These are phyloP conservation scores for Didymella keratinophila DNA, from an alignment of 2,329 filamentous ascomycete genomes.

Conservation along the genomic window DNA sequence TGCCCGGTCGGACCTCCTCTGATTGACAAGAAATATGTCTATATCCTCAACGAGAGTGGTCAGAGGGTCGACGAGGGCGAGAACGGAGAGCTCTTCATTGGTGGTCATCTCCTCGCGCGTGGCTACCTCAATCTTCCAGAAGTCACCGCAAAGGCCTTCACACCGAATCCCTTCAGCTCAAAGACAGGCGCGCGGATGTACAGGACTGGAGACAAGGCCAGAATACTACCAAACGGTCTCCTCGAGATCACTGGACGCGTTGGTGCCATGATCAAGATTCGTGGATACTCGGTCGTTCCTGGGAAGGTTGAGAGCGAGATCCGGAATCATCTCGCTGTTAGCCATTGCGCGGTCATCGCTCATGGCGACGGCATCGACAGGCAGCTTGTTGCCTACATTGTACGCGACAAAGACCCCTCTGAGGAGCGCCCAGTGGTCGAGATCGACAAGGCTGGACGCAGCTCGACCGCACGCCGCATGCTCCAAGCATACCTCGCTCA, in stretches of 20 bases:
- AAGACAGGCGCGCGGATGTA: slow-evolving; percentile 73
- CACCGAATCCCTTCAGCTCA: slow-evolving; percentile 68
- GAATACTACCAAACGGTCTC: slow-evolving; percentile 70
- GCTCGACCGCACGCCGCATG: slow-evolving; percentile 70
- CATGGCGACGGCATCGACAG: slow-evolving; percentile 78
- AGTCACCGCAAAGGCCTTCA: slow-evolving; percentile 76
- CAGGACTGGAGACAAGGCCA: slow-evolving; percentile 74
- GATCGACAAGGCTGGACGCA: slow-evolving; percentile 75
- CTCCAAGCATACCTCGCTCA: slow-evolving; percentile 74
- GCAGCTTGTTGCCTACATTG: slow-evolving; percentile 79
- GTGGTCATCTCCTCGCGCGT: slow-evolving; percentile 72
- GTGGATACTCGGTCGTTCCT: slow-evolving; percentile 80
- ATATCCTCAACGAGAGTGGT: slow-evolving; percentile 75
- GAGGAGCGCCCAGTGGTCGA: slow-evolving; percentile 67
- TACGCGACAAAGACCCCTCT: slow-evolving; percentile 68
- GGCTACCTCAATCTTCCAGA: slow-evolving; percentile 84
- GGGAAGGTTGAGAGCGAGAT: slow-evolving; percentile 79
- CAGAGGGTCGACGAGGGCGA: slow-evolving; percentile 67
- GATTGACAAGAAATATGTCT: slow-evolving; percentile 69
- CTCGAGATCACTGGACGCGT: slow-evolving; percentile 80
- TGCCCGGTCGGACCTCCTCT: slow-evolving; percentile 78
- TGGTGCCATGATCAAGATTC: slow-evolving; percentile 81
- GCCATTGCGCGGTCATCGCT: slow-evolving; percentile 74
- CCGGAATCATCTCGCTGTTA: slow-evolving; percentile 72
- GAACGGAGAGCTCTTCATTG: slow-evolving; percentile 77